A percentile compares a stretch with the other conserved stretches of the same genome.
Evolutionary conservation across 441 rosid genomes (phyloP).

Genomic region (Pelargonium australe): DNA sequence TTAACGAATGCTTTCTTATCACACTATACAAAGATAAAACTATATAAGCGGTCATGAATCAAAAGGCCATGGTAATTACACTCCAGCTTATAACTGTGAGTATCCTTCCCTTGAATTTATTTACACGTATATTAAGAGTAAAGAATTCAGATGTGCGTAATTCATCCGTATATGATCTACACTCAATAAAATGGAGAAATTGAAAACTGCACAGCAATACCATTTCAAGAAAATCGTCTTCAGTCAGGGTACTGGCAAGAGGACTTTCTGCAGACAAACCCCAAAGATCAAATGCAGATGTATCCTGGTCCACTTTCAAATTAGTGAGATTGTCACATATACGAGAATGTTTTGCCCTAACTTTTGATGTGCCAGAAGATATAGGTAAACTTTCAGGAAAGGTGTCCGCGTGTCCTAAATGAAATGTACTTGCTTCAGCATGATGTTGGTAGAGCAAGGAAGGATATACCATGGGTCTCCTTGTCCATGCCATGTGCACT

Average conservation of each 20-base stretch:
- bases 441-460: constrained; percentile 47
- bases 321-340: constrained; percentile 26
- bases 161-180: background rate
- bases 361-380: constrained; percentile 37
- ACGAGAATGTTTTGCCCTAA: constrained; percentile 27
- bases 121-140: background rate
- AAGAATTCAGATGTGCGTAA: background rate
- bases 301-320: constrained; percentile 34
- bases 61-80: background rate
- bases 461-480: constrained; percentile 42
- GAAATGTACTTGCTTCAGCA: constrained; percentile 49
- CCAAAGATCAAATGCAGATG: constrained; percentile 55
- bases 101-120: background rate
- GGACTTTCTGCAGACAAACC: constrained; percentile 76
- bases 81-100: too few relatives aligned
- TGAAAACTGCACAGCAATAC: constrained; percentile 38
- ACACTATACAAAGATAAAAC: background rate
- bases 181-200: background rate
- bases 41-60: background rate
- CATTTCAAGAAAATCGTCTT: constrained; percentile 92
- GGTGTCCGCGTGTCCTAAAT: constrained; percentile 35
- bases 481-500: constrained; percentile 43
- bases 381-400: constrained; percentile 30
- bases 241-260: constrained; percentile 66
- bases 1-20: background rate